Conservation (phyloP, 306 rosid genomes). For the Vigna angularis region DNA sequence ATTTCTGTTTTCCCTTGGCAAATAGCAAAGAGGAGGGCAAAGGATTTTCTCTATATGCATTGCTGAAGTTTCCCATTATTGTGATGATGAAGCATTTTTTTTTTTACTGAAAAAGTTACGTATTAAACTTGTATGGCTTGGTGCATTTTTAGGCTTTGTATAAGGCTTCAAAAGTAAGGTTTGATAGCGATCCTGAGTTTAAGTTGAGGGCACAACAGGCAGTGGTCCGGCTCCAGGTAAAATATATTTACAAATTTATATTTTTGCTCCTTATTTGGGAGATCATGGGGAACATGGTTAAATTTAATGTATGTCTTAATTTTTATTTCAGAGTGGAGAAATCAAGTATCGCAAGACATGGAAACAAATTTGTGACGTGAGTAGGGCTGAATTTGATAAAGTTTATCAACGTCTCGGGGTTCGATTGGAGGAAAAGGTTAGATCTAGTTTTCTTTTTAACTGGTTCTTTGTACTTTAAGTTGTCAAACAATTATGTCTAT, state of each 20-base stretch:
- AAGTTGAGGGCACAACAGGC: constrained; percentile 85
- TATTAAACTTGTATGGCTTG: constrained; percentile 29
- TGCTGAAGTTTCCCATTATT: constrained; percentile 11
- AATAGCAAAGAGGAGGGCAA: background rate
- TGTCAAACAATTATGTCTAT: constrained; percentile 1
- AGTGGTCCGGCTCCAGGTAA: constrained; percentile 89
- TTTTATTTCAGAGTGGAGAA: constrained; percentile 78
- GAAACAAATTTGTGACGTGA: constrained; percentile 84
- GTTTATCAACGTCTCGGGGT: constrained; percentile 89
- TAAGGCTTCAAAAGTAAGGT: constrained; percentile 78
- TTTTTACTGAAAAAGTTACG: constrained; percentile 25
- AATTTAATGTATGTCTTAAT: constrained; percentile 32
- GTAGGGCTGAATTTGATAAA: constrained; percentile 83
- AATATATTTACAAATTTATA: background rate
- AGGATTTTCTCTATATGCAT: background rate
- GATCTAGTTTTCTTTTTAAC: constrained; percentile 30
- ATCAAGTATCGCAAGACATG: constrained; percentile 75
- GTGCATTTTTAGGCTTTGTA: constrained; percentile 64
- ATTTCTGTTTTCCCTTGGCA: background rate
- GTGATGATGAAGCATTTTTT: constrained; percentile 23
- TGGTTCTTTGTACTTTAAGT: constrained; percentile 8
- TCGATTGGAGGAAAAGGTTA: constrained; percentile 83
- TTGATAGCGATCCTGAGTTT: constrained; percentile 76
- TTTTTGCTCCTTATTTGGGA: background rate
- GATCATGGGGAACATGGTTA: constrained; percentile 6